Percentiles rank a stretch among this genome's conserved stretches.
phyloP scores from a whole-genome alignment of 257 asterid species.

The Scutellaria minor region DNA sequence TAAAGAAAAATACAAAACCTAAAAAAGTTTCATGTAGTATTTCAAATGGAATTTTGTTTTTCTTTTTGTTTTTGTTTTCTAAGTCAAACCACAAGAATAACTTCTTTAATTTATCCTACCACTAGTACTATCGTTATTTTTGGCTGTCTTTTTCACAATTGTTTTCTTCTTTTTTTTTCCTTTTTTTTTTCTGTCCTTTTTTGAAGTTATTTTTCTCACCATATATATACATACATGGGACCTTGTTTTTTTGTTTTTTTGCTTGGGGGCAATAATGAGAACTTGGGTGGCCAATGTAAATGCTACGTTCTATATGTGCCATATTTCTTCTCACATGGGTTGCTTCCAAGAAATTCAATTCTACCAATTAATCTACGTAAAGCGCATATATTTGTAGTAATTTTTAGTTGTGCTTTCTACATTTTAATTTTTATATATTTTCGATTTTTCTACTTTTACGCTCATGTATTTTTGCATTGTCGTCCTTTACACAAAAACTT shows the following conservation, averaged over 20 bases:
- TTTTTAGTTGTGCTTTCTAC: not conserved
- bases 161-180: not conserved
- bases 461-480: too few species aligned
- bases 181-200: not conserved
- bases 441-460: too few species aligned
- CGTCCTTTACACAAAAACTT: too few species aligned
- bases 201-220: not conserved
- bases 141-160: not conserved
- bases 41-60: too few species aligned
- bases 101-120: too few species aligned
- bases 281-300: not conserved
- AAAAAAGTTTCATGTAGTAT: too few species aligned
- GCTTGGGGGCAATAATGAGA: conserved; percentile 18
- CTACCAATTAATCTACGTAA: not conserved
- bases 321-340: conserved; percentile 30
- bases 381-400: too few species aligned
- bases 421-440: not conserved
- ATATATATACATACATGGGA: not conserved
- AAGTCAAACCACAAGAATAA: too few species aligned
- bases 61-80: too few species aligned
- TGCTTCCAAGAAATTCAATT: conserved; percentile 3
- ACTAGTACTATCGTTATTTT: too few species aligned
- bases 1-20: too few species aligned
- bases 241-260: not conserved
- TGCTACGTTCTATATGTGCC: not conserved